These are phyloP conservation scores for Aspergillus sp. DNA, from an alignment of 2,329 filamentous ascomycete genomes.

Conservation along the genomic window DNA sequence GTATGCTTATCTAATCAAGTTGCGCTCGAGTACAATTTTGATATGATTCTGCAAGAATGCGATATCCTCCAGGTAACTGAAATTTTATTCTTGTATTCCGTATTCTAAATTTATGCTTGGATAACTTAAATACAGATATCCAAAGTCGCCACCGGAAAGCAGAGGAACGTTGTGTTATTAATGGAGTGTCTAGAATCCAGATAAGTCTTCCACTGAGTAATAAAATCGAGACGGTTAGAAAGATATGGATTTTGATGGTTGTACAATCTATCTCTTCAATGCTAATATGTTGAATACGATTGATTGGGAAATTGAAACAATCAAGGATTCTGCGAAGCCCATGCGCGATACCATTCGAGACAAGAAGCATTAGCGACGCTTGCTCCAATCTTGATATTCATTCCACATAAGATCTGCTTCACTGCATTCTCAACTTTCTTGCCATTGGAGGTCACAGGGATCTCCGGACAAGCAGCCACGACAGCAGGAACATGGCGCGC, in stretches of 20 bases:
- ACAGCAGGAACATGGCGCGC: conserved; percentile 82
- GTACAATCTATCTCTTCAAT: no score
- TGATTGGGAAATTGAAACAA: conserved; percentile 1
- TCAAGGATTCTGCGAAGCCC: conserved; percentile 54
- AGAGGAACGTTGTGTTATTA: not conserved
- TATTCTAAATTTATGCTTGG: not conserved
- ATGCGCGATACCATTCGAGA: conserved; percentile 78
- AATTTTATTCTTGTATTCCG: not conserved
- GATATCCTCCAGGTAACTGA: not conserved
- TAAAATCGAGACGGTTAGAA: no score
- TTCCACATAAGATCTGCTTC: conserved; percentile 87
- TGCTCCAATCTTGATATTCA: conserved; percentile 80
- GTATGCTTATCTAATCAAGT: conserved; percentile 26
- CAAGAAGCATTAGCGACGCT: conserved; percentile 90
- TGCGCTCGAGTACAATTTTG: not conserved
- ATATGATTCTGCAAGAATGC: not conserved
- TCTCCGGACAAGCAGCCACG: conserved; percentile 74
- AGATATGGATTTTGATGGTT: no score
- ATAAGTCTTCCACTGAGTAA: no score
- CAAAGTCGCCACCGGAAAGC: not conserved
- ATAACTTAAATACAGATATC: not conserved
- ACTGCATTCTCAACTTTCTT: conserved; percentile 98
- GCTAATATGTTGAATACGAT: no score
- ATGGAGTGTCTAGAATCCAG: conserved; percentile 6
- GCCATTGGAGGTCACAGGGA: conserved; percentile 87